Base-by-base conservation (phyloP, 306 rosid species). In the Castanopsis chinensis region DNA sequence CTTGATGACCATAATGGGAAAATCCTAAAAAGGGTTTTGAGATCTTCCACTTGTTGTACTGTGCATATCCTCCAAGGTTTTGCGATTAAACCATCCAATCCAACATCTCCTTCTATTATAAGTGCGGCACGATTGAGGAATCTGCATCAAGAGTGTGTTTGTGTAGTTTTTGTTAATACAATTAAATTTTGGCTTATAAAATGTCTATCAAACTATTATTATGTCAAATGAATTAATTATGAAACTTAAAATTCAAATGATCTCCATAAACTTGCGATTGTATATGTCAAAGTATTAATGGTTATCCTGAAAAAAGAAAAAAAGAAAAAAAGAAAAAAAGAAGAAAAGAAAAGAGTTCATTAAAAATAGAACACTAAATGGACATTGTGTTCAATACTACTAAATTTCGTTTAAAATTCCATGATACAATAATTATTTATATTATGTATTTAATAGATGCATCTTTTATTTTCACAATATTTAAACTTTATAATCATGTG, bases 31-130 rank as follows among this genome's bases (percentile, higher is more conserved):
- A 88, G 5, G 0, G 80, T 71, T 72, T 90, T 92, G 12, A 91
- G 76, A 67, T 88, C 89, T 78, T 91, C 91, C 11, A 89, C 92
- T 76, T 92, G 90, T 75, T 89, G 79, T 17, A 87, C 25, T 20
- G 83, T 81, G 86, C 93, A 87, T 15, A 90, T 73, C 18, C 76
- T 83, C 93, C 95, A 92, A 51, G 78, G 83, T 77, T 84, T 92
- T 60, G 79, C 79, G 37, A 83, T 71, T 69, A 83, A 72, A 3
- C 88, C 91, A 73, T 85, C 85, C 43, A 37, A 28, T 30, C 56
- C 14, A 6, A 85, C 59, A 81, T 92, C 93, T 49, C 88, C 93
- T 13, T 87, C 79, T 3, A 70, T 74, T 75, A 76, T 83, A 18
- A 83, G 35, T 15, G 91, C 90, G 20, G 91, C 93, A 1, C 81